These are phyloP conservation scores for Paecilomyces sp. DNA, from an alignment of 2,329 filamentous ascomycete species.

Conservation along the genomic window DNA sequence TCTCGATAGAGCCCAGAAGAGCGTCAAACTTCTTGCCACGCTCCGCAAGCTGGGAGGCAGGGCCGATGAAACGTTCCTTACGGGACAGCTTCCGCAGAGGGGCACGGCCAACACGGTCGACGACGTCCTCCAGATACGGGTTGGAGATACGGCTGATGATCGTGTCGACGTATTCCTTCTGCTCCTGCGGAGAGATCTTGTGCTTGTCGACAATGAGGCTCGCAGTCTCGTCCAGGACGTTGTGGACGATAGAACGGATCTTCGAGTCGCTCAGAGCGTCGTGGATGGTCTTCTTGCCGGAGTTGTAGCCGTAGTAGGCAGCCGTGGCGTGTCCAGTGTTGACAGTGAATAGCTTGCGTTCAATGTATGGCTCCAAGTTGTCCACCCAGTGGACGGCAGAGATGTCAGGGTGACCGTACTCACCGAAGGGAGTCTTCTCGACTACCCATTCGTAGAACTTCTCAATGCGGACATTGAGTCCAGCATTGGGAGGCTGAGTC, in stretches of 20 bases:
- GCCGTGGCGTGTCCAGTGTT: constrained; percentile 97
- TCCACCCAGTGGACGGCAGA: constrained; percentile 89
- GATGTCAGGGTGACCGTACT: constrained; percentile 63
- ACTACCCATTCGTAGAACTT: constrained; percentile 99
- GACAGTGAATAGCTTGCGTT: constrained; percentile 98
- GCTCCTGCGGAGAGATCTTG: constrained; percentile 64
- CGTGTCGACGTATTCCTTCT: constrained; percentile 80
- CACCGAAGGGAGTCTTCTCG: constrained; percentile 75
- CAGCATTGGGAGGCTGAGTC: constrained; percentile 70
- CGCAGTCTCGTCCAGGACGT: constrained; percentile 78
- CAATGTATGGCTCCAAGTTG: constrained; percentile 88
- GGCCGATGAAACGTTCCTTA: constrained; percentile 93
- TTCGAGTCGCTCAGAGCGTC: constrained; percentile 76
- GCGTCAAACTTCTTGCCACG: constrained; percentile 63
- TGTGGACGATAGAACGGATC: constrained; percentile 72
- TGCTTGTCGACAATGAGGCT: constrained; percentile 82
- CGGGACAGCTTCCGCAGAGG: constrained; percentile 88
- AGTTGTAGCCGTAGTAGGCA: constrained; percentile 88
- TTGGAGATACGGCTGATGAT: constrained; percentile 93
- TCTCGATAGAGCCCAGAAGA: constrained; percentile 77
- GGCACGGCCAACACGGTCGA: constrained; percentile 91
- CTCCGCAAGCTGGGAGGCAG: constrained; percentile 83
- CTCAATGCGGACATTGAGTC: constrained; percentile 89
- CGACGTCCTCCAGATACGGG: constrained; percentile 82
- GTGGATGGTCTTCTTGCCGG: constrained; percentile 79